phyloP scores from a whole-genome alignment of 2,329 filamentous ascomycete genomes.

The Colletotrichum echinochloae region DNA sequence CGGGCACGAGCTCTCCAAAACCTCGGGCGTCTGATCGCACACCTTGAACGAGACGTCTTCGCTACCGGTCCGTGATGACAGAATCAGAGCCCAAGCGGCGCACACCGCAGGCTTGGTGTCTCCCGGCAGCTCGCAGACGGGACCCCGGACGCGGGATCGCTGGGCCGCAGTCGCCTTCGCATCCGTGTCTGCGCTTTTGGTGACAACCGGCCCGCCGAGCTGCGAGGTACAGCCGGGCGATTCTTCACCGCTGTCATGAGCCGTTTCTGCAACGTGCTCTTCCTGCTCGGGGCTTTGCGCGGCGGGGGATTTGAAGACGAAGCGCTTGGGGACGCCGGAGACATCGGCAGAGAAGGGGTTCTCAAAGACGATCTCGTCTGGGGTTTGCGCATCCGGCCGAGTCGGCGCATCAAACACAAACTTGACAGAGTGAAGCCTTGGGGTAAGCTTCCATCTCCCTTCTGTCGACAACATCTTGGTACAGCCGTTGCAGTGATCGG shows the following conservation, averaged over 20 bases:
- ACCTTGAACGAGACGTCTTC: background rate
- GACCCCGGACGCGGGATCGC: background rate
- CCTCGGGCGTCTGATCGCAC: background rate
- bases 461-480: constrained; percentile 14
- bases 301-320: constrained; percentile 6
- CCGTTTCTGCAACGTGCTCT: background rate
- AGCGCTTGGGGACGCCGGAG: constrained; percentile 17
- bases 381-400: background rate
- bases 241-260: background rate
- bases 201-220: too few species aligned
- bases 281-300: background rate
- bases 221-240: too few species aligned
- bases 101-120: background rate
- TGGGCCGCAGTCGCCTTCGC: background rate
- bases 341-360: constrained; percentile 18
- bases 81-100: constrained; percentile 22
- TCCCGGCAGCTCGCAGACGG: background rate
- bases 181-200: too few species aligned
- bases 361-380: constrained; percentile 27
- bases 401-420: constrained; percentile 23
- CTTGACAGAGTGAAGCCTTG: constrained; percentile 33
- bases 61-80: background rate
- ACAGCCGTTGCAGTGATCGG: background rate
- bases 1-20: too few species aligned
- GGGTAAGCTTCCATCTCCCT: constrained; percentile 18